Percentiles rank a stretch among this genome's conserved stretches.
These are phyloP conservation scores for Balakata baccata DNA, from an alignment of 345 rosid species.

Conservation along the genomic window DNA sequence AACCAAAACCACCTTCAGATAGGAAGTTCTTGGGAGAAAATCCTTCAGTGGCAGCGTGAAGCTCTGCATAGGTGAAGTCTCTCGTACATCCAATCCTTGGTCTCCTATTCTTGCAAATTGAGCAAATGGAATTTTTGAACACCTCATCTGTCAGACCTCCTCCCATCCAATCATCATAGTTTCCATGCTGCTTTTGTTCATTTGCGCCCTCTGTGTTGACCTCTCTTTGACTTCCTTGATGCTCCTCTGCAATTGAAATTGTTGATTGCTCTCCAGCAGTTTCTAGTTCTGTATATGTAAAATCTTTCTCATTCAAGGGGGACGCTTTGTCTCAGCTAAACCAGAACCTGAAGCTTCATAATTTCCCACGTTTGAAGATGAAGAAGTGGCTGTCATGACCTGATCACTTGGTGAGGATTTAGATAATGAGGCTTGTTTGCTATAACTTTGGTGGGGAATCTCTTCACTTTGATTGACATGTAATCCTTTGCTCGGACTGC, in stretches of 20 bases:
- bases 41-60: conserved; percentile 54
- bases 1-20: conserved; percentile 70
- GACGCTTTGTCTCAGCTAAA: conserved; percentile 22
- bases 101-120: conserved; percentile 47
- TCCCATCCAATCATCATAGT: conserved; percentile 27
- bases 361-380: conserved; percentile 17
- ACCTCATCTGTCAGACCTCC: conserved; percentile 22
- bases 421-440: conserved; percentile 14
- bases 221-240: conserved; percentile 17
- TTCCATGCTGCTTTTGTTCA: conserved; percentile 23
- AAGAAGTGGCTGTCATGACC: conserved; percentile 16
- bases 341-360: conserved; percentile 27
- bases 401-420: conserved; percentile 32
- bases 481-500: conserved; percentile 21
- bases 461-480: conserved; percentile 20
- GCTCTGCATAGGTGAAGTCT: conserved; percentile 53
- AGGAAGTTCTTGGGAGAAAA: conserved; percentile 43
- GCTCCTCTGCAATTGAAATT: neutral
- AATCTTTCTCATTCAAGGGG: conserved; percentile 22
- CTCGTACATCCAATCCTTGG: conserved; percentile 51
- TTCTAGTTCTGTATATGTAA: conserved; percentile 27
- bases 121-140: conserved; percentile 45
- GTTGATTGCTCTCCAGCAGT: conserved; percentile 27
- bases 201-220: conserved; percentile 20
- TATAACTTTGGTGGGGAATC: conserved; percentile 5